These are phyloP conservation scores for Colletotrichum tropicale DNA, from an alignment of 2,329 filamentous ascomycete species.

Conservation along the genomic window DNA sequence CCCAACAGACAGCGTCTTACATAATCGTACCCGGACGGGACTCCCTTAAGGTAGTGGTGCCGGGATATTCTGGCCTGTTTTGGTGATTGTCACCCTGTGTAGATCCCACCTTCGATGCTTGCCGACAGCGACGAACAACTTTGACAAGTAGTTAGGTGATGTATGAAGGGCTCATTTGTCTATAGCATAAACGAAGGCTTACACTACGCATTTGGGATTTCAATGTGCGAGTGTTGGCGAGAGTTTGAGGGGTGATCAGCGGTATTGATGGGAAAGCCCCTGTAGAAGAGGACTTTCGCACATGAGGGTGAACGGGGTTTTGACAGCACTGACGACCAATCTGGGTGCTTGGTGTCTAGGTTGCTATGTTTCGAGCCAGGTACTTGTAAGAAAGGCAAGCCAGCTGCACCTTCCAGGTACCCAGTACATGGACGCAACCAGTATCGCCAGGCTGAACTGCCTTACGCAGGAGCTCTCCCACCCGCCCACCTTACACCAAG, in stretches of 20 bases:
- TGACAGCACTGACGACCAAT: not conserved
- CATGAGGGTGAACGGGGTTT: not conserved
- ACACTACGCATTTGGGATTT: not conserved
- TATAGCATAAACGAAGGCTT: not conserved
- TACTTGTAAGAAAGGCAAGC: not conserved
- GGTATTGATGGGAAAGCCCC: not conserved
- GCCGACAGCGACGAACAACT: not conserved
- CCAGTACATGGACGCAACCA: conserved; percentile 8
- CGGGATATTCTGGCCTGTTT: not conserved
- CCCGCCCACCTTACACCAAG: conserved; percentile 25
- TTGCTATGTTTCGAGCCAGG: not conserved
- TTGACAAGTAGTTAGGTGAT: not conserved
- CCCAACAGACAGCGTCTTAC: conserved; percentile 6
- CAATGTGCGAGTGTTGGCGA: not conserved
- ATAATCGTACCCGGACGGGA: not conserved
- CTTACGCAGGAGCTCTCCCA: conserved; percentile 38
- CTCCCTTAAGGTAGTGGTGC: not conserved
- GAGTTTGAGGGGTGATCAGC: not conserved
- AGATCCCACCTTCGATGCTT: not conserved
- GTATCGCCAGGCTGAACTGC: conserved; percentile 48
- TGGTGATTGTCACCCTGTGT: not conserved
- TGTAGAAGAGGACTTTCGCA: not conserved
- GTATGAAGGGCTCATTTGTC: not conserved
- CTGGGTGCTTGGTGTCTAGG: not conserved
- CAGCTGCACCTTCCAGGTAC: not conserved